phyloP scores from a whole-genome alignment of 257 asterid species.

The Agastache rugosa region DNA sequence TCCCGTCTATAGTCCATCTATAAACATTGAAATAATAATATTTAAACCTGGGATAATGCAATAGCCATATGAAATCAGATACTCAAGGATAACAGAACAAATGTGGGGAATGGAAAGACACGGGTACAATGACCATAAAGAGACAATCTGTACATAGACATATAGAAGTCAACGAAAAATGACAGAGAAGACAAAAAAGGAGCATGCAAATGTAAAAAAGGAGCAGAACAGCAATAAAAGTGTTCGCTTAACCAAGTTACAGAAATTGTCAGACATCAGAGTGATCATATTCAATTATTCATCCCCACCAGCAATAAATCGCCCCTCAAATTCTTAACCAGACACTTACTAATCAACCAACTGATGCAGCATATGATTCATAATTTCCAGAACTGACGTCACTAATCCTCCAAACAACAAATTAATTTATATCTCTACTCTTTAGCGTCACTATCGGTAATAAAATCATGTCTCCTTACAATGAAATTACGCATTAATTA shows the following conservation, averaged over 20 bases:
- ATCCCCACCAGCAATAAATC: conserved; percentile 26
- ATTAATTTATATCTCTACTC: conserved; percentile 26
- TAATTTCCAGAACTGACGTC: not conserved
- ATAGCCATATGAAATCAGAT: conserved; percentile 20
- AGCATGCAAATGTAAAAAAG: not conserved
- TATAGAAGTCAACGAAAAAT: conserved; percentile 19
- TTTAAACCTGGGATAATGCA: not conserved
- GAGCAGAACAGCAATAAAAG: conserved; percentile 20
- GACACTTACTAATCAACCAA: conserved; percentile 20
- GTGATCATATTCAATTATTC: conserved; percentile 7
- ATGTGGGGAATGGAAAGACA: not conserved
- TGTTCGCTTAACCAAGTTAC: conserved; percentile 8
- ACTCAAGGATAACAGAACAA: not conserved
- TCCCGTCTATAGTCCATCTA: not conserved
- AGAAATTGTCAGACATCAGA: conserved; percentile 18
- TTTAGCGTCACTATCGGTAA: not conserved
- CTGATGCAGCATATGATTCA: conserved; percentile 22
- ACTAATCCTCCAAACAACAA: conserved; percentile 21
- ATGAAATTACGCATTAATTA: conserved; percentile 6
- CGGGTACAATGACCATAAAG: conserved; percentile 30
- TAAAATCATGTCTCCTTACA: not conserved
- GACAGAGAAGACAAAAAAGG: conserved; percentile 6
- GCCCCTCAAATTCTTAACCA: conserved; percentile 20
- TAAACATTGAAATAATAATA: not conserved
- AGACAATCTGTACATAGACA: conserved; percentile 23